Evolutionary conservation across 768 basidiomycete genomes (phyloP).

Genomic region (Austroboletus eburneus): DNA sequence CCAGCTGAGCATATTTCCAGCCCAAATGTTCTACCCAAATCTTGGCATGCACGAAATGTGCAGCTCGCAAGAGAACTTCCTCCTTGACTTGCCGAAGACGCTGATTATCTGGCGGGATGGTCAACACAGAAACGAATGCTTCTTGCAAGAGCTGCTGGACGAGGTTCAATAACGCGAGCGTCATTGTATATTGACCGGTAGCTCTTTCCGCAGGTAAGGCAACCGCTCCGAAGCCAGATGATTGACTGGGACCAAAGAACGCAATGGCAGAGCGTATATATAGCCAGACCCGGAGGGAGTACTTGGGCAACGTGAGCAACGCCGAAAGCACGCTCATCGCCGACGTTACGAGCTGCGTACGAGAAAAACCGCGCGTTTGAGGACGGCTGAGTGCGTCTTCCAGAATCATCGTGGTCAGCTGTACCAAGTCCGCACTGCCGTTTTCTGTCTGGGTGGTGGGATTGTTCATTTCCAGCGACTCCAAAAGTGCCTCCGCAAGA

Average conservation of each 20-base stretch:
- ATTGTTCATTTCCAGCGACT: slow-evolving; percentile 48
- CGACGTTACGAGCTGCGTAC: slow-evolving; percentile 67
- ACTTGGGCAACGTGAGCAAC: slow-evolving; percentile 65
- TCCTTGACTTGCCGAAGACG: slow-evolving; percentile 73
- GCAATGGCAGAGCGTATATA: slow-evolving; percentile 77
- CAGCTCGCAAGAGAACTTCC: slow-evolving; percentile 76
- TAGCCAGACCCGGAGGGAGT: slow-evolving; percentile 84
- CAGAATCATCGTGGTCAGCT: slow-evolving; percentile 75
- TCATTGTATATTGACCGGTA: slow-evolving; percentile 77
- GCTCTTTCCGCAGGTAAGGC: slow-evolving; percentile 69
- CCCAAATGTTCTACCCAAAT: slow-evolving; percentile 83
- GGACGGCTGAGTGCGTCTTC: slow-evolving; percentile 68
- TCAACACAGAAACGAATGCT: slow-evolving; percentile 51
- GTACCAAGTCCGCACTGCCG: slow-evolving; percentile 67
- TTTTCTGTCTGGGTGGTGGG: slow-evolving; percentile 42
- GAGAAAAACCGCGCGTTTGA: slow-evolving; percentile 39
- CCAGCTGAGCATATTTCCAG: slow-evolving; percentile 83
- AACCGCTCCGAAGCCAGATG: slow-evolving; percentile 53
- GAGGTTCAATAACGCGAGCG: slow-evolving; percentile 71
- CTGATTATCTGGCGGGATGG: slow-evolving; percentile 49
- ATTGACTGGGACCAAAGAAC: slow-evolving; percentile 65
- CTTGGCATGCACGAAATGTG: slow-evolving; percentile 76
- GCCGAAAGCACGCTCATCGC: slow-evolving; percentile 79
- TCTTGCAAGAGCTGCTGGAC: slow-evolving; percentile 74
- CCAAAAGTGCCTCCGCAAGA: slow-evolving; percentile 62